These are phyloP conservation scores for Penicillium sp. DNA, from an alignment of 2,329 filamentous ascomycete genomes.

Conservation along the genomic window DNA sequence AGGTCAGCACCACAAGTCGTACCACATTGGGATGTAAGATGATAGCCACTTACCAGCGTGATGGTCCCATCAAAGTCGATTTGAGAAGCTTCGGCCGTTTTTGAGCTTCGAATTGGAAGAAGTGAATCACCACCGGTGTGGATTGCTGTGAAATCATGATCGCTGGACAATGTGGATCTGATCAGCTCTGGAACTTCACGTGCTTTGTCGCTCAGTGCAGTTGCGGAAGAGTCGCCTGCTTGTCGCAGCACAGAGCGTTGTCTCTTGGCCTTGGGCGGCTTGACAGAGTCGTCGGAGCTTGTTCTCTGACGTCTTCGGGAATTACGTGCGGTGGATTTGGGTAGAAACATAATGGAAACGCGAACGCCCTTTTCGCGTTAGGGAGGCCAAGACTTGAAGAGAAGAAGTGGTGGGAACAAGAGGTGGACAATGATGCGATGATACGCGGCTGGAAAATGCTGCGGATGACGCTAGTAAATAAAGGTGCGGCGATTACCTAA, in stretches of 20 bases:
- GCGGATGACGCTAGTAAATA: no score
- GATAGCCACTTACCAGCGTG: slow-evolving; percentile 30
- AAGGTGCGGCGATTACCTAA: no score
- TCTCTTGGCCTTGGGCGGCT: slow-evolving; percentile 43
- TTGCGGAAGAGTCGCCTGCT: slow-evolving; percentile 28
- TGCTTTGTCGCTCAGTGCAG: slow-evolving; percentile 17
- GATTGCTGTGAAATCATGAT: slow-evolving; percentile 12
- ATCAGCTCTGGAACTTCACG: slow-evolving; percentile 14
- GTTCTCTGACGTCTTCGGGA: slow-evolving; percentile 38
- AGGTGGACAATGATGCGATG: no score
- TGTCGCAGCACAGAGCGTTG: slow-evolving; percentile 42
- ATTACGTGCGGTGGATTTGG: slow-evolving; percentile 33
- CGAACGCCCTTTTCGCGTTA: background rate
- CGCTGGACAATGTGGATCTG: slow-evolving; percentile 10
- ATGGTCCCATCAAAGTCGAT: slow-evolving; percentile 31
- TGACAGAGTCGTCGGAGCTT: slow-evolving; percentile 42
- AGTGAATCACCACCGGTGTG: slow-evolving; percentile 24
- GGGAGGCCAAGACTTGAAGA: no score
- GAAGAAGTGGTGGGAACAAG: no score
- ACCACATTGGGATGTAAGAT: no score
- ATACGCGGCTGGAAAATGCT: no score
- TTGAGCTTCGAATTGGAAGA: slow-evolving; percentile 36
- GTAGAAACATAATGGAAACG: slow-evolving; percentile 36
- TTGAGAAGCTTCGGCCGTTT: slow-evolving; percentile 33
- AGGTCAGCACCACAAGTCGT: background rate